A percentile compares a stretch with the other conserved stretches of the same genome.
phyloP scores from a whole-genome alignment of 805 yeast genomes.

The Aciculoconidium aculeatum region DNA sequence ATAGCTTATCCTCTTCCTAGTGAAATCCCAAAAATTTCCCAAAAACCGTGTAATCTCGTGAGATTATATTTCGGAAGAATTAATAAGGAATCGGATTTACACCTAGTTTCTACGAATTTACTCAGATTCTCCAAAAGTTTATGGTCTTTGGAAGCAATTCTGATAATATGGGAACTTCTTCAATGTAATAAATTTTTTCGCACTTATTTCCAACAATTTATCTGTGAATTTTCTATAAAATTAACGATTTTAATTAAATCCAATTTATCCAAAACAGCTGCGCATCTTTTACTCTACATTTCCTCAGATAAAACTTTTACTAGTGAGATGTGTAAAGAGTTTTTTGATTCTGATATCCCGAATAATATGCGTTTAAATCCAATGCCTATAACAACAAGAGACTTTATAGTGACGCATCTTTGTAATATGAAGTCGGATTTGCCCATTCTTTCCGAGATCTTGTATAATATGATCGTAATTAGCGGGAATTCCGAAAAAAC shows the following conservation, averaged over 20 bases:
- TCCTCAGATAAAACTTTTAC: conserved; percentile 36
- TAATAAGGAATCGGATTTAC: conserved; percentile 32
- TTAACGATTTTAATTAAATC: too few species aligned
- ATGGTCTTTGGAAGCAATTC: conserved; percentile 56
- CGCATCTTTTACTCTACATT: conserved; percentile 48
- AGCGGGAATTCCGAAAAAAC: conserved; percentile 12
- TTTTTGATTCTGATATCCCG: too few species aligned
- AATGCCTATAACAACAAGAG: conserved; percentile 50
- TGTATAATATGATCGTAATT: conserved; percentile 53
- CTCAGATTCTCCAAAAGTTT: conserved; percentile 21
- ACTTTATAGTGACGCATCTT: conserved; percentile 52
- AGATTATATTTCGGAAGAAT: conserved; percentile 48
- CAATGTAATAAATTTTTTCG: conserved; percentile 65
- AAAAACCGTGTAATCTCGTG: conserved; percentile 43
- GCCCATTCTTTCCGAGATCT: conserved; percentile 45
- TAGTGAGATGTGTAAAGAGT: too few species aligned
- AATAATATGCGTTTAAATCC: conserved; percentile 32
- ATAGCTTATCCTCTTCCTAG: conserved; percentile 58
- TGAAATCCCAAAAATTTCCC: conserved; percentile 20
- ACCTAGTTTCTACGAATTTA: conserved; percentile 6
- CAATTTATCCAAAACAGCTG: conserved; percentile 43
- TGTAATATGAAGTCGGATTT: conserved; percentile 31
- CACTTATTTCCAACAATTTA: conserved; percentile 38
- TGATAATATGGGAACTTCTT: conserved; percentile 68
- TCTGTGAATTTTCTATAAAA: too few species aligned